These are phyloP conservation scores for Phaeosphaeria sp. DNA, from an alignment of 2,329 filamentous ascomycete species.

Conservation along the genomic window DNA sequence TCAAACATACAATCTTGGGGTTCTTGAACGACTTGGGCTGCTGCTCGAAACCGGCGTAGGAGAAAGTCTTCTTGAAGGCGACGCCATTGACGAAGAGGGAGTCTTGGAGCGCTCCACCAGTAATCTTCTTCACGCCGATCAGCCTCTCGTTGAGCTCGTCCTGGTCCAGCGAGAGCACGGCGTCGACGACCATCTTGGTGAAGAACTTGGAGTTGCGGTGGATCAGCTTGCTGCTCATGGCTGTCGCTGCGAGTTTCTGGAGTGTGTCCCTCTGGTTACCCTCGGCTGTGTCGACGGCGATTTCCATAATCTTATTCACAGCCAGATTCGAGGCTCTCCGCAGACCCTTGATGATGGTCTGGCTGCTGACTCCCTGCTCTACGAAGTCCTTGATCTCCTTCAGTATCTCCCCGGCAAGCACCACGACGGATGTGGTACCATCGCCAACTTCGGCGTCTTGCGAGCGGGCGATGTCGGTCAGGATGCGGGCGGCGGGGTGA, in stretches of 20 bases:
- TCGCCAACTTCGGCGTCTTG: conserved; percentile 99
- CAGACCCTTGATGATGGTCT: conserved; percentile 96
- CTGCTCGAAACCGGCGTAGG: conserved; percentile 98
- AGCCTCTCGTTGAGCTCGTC: conserved; percentile 97
- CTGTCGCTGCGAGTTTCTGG: conserved; percentile 86
- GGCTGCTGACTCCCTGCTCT: conserved; percentile 94
- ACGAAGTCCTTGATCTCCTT: conserved; percentile 97
- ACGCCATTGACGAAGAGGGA: conserved; percentile 97
- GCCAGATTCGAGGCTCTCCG: conserved; percentile 87
- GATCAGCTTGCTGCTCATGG: conserved; percentile 99
- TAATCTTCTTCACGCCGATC: conserved; percentile 98
- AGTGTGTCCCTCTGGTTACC: conserved; percentile 87
- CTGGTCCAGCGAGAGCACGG: conserved; percentile 93
- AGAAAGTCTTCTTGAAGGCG: conserved; percentile 99
- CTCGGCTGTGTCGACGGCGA: conserved; percentile 84
- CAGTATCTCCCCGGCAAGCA: conserved; percentile 94
- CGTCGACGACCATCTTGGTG: conserved; percentile 98
- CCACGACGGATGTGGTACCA: conserved; percentile 96
- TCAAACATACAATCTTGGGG: conserved; percentile 96
- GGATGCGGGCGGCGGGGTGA: conserved; percentile 93
- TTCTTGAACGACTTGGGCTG: conserved; percentile 95
- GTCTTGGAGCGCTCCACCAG: conserved; percentile 92
- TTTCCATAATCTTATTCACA: conserved; percentile 99
- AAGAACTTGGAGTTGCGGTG: conserved; percentile 97
- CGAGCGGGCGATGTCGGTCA: conserved; percentile 97